Evolutionary conservation across 768 basidiomycete species (phyloP), one percentile per base, ranked within the genome.

Genomic region (Gymnopilus junonius): DNA sequence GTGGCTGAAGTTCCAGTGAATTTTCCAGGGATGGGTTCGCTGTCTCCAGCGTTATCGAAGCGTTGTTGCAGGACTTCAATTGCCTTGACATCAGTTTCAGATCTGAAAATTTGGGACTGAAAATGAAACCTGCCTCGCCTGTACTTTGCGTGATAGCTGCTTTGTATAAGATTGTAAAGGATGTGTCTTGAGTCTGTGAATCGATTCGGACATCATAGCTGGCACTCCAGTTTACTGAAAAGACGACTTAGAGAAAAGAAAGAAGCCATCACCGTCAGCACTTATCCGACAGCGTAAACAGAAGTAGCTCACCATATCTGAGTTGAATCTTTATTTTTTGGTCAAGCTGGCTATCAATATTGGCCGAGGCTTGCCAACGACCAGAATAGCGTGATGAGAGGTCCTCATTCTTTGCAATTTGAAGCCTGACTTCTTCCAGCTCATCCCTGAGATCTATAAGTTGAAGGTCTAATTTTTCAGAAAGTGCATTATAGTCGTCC

Each of bases 191-290:
- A 2, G 71, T 63, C 27, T 76, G 64, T 45, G 73, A 79, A 40
- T 81, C 69, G 3, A 77, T 79, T 1, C 80, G 76, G n/a, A 80
- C 73, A 58, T 81, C 77, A 34, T 82, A 82, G 12, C 59, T 61
- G 2, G 80, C 71, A 7, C 43, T 65, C 79, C 80, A 82, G 34
- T 58, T 68, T 0, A 75, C 75, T 8, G 20, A 8, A 21, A 25
- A 4, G 8, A 58, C 64, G 58, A 14, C 58, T 48, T 48, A 3
- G 4, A 20, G 21, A 15, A n/a, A 46, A 29, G 20, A 17, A 12
- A 34, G n/a, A 17, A 25, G 21, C 12, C 6, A n/a, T 4, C 17
- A 43, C 11, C n/a, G n/a, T 31, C 42, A 34, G 11, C 35, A 35
- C 11, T 14, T 1, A 12, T 12, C 11, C 15, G 35, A 35, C 2